These are phyloP conservation scores for Eutypella sp. DNA, from an alignment of 2,329 filamentous ascomycete genomes.

Conservation along the genomic window DNA sequence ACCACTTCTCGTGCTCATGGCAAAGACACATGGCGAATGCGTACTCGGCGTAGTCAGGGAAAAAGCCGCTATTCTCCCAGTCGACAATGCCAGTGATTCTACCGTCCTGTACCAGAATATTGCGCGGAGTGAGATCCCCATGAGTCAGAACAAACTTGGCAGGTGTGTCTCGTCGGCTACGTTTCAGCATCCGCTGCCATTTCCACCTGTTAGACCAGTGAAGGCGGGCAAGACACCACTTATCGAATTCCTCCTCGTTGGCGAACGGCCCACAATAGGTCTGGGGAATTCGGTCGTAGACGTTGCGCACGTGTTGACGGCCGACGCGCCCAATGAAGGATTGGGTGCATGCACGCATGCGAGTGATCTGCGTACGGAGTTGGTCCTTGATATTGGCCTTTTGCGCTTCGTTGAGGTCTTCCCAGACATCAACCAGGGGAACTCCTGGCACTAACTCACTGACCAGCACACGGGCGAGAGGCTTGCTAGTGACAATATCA, in stretches of 20 bases:
- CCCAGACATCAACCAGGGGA: conserved; percentile 6
- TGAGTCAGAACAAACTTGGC: background rate
- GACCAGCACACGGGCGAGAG: background rate
- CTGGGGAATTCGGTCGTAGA: background rate
- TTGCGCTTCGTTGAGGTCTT: background rate
- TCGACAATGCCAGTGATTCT: conserved; percentile 8
- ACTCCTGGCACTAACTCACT: conserved; percentile 8
- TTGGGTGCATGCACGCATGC: conserved; percentile 7
- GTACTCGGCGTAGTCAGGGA: conserved; percentile 11
- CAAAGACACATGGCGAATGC: conserved; percentile 5
- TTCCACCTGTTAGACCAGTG: background rate
- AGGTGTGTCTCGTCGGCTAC: background rate
- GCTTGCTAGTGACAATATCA: conserved; percentile 3
- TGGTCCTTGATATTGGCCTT: conserved; percentile 4
- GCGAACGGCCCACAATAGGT: conserved; percentile 4
- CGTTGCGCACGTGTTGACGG: background rate
- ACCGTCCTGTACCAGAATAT: conserved; percentile 5
- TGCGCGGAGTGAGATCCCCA: conserved; percentile 4
- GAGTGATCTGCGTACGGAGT: conserved; percentile 3
- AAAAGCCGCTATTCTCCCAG: conserved; percentile 11
- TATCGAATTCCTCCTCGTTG: conserved; percentile 4
- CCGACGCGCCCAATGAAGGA: conserved; percentile 7
- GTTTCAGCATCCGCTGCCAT: background rate
- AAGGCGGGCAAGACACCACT: conserved; percentile 6
- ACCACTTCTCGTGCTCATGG: conserved; percentile 6